phyloP scores from a whole-genome alignment of 164 flowering plant genomes.

The Sextonia rubra region DNA sequence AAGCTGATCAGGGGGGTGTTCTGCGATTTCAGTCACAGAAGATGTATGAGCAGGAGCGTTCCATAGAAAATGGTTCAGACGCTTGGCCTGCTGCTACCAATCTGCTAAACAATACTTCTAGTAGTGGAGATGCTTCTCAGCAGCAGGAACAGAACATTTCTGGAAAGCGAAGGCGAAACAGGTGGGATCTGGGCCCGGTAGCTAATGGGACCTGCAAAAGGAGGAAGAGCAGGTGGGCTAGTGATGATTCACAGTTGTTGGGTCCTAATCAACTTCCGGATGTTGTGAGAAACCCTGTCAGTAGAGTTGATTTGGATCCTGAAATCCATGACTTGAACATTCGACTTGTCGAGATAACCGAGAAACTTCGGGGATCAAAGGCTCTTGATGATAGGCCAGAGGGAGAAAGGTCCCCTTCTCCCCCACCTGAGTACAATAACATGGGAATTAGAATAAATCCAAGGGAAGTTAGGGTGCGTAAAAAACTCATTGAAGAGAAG shows the following conservation, averaged over 20 bases:
- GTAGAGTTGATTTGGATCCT: constrained; percentile 10
- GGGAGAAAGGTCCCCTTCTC: constrained; percentile 27
- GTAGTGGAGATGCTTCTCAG: constrained; percentile 8
- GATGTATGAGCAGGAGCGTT: constrained; percentile 20
- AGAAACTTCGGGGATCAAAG: constrained; percentile 17
- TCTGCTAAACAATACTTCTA: neutral
- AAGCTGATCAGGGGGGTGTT: constrained; percentile 8
- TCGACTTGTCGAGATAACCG: constrained; percentile 24
- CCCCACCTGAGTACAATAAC: constrained; percentile 20
- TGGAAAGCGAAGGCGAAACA: constrained; percentile 31
- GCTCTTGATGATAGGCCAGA: constrained; percentile 20
- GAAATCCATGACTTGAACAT: constrained; percentile 21
- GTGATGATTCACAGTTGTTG: constrained; percentile 21
- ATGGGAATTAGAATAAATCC: constrained; percentile 24
- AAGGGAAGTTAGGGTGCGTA: constrained; percentile 17
- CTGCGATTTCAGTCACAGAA: constrained; percentile 11
- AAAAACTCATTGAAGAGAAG: constrained; percentile 26
- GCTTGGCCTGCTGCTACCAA: neutral
- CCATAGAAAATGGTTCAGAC: constrained; percentile 8
- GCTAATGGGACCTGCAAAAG: constrained; percentile 23
- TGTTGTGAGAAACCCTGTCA: constrained; percentile 13
- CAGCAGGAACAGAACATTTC: constrained; percentile 27
- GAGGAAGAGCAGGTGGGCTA: constrained; percentile 32
- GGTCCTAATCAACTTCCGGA: constrained; percentile 39
- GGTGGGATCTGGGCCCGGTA: constrained; percentile 18